Evolutionary conservation across 2,329 filamentous ascomycete genomes (phyloP).

Genomic region (Ophiostoma ulmi): DNA sequence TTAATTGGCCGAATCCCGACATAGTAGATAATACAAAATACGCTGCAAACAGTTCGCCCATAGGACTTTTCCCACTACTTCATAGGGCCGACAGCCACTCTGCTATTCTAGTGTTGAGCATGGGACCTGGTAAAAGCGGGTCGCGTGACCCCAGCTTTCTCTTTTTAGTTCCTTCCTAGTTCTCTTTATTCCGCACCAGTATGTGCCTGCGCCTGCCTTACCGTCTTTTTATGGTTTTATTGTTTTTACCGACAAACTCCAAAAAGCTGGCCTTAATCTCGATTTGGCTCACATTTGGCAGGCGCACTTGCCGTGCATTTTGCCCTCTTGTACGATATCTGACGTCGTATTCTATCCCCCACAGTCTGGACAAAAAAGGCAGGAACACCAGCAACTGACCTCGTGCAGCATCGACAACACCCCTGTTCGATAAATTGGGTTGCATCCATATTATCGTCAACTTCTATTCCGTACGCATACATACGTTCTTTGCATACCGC

Average conservation of each 20-base stretch:
- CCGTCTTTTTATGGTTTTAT: not conserved
- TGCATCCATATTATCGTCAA: not conserved
- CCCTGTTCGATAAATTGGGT: not conserved
- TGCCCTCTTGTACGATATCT: not conserved
- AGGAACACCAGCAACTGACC: not conserved
- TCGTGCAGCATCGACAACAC: not conserved
- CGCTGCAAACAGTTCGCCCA: not conserved
- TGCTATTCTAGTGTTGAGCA: not conserved
- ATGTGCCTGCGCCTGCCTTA: not conserved
- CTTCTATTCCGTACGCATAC: not conserved
- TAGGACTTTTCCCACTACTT: not conserved
- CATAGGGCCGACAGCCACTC: not conserved
- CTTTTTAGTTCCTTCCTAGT: not conserved
- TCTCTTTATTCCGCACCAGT: not conserved
- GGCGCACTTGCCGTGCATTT: not conserved
- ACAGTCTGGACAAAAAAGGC: not conserved
- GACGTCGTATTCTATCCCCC: not conserved
- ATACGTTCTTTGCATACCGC: not conserved
- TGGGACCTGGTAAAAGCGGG: slow-evolving; percentile 5
- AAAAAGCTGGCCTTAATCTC: not conserved
- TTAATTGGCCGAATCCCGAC: not conserved
- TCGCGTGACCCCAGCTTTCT: not conserved
- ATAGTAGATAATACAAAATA: not conserved
- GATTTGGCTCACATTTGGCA: not conserved
- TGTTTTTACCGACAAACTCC: not conserved